phyloP scores from a whole-genome alignment of 148 eudicot genomes.

The Cornus controversa region DNA sequence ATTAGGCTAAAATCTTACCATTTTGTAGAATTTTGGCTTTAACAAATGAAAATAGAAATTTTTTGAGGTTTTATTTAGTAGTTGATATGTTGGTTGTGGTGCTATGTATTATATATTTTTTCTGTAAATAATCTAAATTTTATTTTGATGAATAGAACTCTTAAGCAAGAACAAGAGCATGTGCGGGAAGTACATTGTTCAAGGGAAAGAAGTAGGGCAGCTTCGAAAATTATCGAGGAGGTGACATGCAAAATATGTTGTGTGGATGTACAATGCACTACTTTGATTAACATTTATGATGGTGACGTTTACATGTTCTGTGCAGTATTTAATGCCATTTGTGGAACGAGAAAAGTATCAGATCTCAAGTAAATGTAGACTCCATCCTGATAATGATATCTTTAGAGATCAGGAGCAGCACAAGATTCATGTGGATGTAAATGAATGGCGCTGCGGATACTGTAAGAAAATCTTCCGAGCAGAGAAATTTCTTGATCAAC shows the following conservation, averaged over 20 bases:
- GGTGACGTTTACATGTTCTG: background rate
- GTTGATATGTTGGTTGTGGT: background rate
- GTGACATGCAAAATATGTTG: conserved; percentile 22
- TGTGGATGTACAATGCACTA: conserved; percentile 2
- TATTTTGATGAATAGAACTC: conserved; percentile 36
- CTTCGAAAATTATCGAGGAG: conserved; percentile 79
- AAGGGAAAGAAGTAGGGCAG: conserved; percentile 85
- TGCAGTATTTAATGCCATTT: conserved; percentile 90
- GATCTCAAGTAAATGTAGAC: conserved; percentile 59
- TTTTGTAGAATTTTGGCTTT: background rate
- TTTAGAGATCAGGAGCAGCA: conserved; percentile 89
- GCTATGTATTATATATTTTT: too few species aligned
- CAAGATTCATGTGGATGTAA: conserved; percentile 64
- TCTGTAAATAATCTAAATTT: background rate
- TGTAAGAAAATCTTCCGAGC: conserved; percentile 79
- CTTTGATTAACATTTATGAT: background rate
- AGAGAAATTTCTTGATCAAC: conserved; percentile 75
- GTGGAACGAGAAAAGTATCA: conserved; percentile 75
- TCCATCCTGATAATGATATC: conserved; percentile 81
- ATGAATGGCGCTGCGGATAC: conserved; percentile 92
- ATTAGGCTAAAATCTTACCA: background rate
- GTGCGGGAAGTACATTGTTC: conserved; percentile 81
- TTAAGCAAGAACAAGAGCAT: conserved; percentile 31
- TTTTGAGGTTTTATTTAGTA: background rate
- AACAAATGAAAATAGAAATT: background rate